phyloP scores from a whole-genome alignment of 1,284 basidiomycete species.

The Pterulicium gracile region DNA sequence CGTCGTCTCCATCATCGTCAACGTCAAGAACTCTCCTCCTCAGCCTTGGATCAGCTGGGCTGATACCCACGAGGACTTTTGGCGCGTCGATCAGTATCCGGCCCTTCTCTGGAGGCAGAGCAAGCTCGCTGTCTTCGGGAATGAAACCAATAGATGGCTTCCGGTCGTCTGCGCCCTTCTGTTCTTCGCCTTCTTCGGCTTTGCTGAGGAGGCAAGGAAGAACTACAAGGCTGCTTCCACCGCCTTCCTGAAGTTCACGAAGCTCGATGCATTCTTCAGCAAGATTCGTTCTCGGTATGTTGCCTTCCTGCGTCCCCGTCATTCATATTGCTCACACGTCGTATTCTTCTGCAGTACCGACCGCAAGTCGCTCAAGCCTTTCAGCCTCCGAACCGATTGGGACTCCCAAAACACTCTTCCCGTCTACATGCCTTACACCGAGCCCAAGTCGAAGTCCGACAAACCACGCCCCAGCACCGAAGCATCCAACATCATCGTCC shows the following conservation, averaged over 20 bases:
- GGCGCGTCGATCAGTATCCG: conserved; percentile 8
- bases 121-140: not conserved
- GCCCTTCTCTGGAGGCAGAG: conserved; percentile 9
- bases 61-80: conserved; percentile 20
- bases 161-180: conserved; percentile 26
- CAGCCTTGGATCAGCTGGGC: conserved; percentile 33
- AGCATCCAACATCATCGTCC: not conserved
- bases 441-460: not conserved
- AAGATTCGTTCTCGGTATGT: not conserved
- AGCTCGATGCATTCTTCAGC: not conserved
- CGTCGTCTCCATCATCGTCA: conserved; percentile 14
- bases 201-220: conserved; percentile 27
- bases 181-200: conserved; percentile 37
- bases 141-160: conserved; percentile 32
- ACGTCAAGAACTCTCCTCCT: conserved; percentile 16
- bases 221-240: not conserved
- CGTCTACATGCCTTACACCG: not conserved
- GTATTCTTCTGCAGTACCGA: not conserved
- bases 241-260: not conserved
- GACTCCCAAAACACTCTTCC: not conserved
- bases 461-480: not conserved
- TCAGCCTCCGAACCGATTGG: not conserved
- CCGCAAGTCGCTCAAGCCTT: not conserved
- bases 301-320: not conserved
- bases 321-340: too few species aligned